Base-by-base conservation (phyloP, 352 stramenopile species). In the Phytophthora meadii region DNA sequence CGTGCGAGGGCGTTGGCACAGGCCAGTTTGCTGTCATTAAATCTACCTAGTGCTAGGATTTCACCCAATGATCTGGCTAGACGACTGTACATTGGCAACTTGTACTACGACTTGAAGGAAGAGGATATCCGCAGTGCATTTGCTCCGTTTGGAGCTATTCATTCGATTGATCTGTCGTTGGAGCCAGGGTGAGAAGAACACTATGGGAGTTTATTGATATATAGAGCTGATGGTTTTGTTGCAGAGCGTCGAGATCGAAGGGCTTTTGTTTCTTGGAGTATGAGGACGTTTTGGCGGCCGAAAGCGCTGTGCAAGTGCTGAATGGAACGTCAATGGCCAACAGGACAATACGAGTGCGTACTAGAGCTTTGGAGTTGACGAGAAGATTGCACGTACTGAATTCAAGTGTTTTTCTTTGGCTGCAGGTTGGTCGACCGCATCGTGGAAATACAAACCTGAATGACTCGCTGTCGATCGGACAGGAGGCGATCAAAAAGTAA, bases 241-340 rank as follows among this genome's bases (percentile, higher is more conserved):
- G 44, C 32, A 93, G 85, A 17, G 76, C 77, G 5, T 76, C 72
- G 8, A 78, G 85, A 25, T 93, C 85, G 8, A 93, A 93, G 59
- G 85, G 85, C 0, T 93, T 92, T 48, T 93, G 85, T 64, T 93
- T 93, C 59, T 69, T 93, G 54, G 85, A 93, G 53, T 93, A 89
- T 36, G 81, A 93, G 42, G 85, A 93, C 44, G 81, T 92, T n/a
- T 58, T 93, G 47, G 85, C 85, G 36, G 85, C 85, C 7, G 85
- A 93, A 48, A 92, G 79, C 40, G 85, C 83, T 0, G 83, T 93
- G 36, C 85, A 93, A 70, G 78, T 93, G 22, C 76, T 93, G 2
- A 93, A 93, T 44, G 85, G 82, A 34, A 74, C 70, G 7, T 60
- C 74, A 7, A 57, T 93, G 36, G 75, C 82, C 24, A 92, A 93